Evolutionary conservation across 1,284 basidiomycete species (phyloP).

Genomic region (Anthracocystis panici-leucophaei): DNA sequence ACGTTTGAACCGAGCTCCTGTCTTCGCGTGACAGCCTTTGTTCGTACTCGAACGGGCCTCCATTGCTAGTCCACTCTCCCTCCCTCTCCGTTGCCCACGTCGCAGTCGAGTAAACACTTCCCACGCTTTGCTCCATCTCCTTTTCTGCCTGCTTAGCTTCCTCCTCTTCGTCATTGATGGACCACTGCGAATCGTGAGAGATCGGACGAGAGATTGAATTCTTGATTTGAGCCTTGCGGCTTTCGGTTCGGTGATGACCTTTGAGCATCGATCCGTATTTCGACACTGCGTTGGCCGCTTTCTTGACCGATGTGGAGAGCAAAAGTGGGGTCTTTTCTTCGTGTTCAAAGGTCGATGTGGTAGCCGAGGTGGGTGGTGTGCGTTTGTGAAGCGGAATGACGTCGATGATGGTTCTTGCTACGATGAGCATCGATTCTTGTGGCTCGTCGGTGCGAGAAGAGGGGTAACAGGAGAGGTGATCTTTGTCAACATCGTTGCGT

Average conservation of each 20-base stretch:
- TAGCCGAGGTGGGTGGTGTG: constrained; percentile 1
- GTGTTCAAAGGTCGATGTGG: not conserved
- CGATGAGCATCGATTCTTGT: constrained; percentile 13
- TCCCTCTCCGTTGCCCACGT: constrained; percentile 15
- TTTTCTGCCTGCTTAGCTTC: not conserved
- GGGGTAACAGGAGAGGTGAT: constrained; percentile 20
- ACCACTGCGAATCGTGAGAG: not conserved
- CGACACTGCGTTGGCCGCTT: not conserved
- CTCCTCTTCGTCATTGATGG: not conserved
- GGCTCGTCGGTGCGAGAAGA: not conserved
- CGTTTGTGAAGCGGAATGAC: constrained; percentile 8
- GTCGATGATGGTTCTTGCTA: constrained; percentile 16
- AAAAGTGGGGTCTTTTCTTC: constrained; percentile 16
- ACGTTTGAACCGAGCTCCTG: constrained; percentile 17
- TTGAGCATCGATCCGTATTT: constrained; percentile 20
- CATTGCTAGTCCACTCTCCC: not conserved
- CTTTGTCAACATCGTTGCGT: constrained; percentile 4
- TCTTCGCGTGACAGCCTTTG: not conserved
- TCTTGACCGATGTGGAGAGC: not conserved
- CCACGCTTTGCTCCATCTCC: constrained; percentile 14
- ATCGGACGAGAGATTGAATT: constrained; percentile 22
- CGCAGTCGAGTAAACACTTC: constrained; percentile 18
- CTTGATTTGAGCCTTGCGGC: constrained; percentile 13
- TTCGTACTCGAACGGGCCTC: constrained; percentile 17
- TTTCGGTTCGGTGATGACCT: constrained; percentile 1